These are phyloP conservation scores for Pseudogymnoascus sp. DNA, from an alignment of 2,329 filamentous ascomycete species.

Conservation along the genomic window DNA sequence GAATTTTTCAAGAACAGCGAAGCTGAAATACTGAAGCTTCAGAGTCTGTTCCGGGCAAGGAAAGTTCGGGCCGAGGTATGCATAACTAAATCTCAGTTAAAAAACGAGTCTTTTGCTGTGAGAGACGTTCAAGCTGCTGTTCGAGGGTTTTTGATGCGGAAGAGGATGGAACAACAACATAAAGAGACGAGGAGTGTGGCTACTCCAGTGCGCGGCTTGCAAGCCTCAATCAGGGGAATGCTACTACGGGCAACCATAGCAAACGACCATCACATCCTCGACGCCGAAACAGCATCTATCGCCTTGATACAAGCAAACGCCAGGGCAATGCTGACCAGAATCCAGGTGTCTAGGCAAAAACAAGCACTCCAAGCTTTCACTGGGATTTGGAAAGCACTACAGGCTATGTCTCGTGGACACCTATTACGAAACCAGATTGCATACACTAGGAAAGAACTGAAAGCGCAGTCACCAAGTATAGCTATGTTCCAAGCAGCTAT, in stretches of 20 bases:
- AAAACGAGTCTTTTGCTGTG: slow-evolving; percentile 54
- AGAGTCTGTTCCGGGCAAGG: slow-evolving; percentile 69
- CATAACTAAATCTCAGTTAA: slow-evolving; percentile 50
- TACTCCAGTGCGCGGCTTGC: slow-evolving; percentile 49
- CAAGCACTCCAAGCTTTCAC: slow-evolving; percentile 44
- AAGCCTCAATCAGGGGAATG: slow-evolving; percentile 61
- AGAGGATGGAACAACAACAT: slow-evolving; percentile 40
- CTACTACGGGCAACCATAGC: slow-evolving; percentile 49
- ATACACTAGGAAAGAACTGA: slow-evolving; percentile 44
- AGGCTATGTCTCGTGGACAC: slow-evolving; percentile 36
- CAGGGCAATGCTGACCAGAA: slow-evolving; percentile 54
- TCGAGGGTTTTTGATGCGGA: slow-evolving; percentile 59
- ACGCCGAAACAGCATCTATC: slow-evolving; percentile 40
- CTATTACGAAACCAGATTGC: slow-evolving; percentile 39
- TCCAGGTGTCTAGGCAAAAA: slow-evolving; percentile 43
- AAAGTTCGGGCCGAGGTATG: slow-evolving; percentile 54
- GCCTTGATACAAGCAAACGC: slow-evolving; percentile 57
- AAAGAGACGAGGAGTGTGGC: slow-evolving; percentile 45
- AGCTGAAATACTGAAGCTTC: slow-evolving; percentile 65
- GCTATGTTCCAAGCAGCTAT: slow-evolving; percentile 28
- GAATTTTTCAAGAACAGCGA: slow-evolving; percentile 63
- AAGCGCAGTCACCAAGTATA: slow-evolving; percentile 36
- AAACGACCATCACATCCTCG: slow-evolving; percentile 31
- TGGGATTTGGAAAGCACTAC: slow-evolving; percentile 43
- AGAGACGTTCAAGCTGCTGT: slow-evolving; percentile 58